Evolutionary conservation across 345 rosid genomes (phyloP), one percentile per base, ranked within the genome.

Genomic region (Boechera stricta): DNA sequence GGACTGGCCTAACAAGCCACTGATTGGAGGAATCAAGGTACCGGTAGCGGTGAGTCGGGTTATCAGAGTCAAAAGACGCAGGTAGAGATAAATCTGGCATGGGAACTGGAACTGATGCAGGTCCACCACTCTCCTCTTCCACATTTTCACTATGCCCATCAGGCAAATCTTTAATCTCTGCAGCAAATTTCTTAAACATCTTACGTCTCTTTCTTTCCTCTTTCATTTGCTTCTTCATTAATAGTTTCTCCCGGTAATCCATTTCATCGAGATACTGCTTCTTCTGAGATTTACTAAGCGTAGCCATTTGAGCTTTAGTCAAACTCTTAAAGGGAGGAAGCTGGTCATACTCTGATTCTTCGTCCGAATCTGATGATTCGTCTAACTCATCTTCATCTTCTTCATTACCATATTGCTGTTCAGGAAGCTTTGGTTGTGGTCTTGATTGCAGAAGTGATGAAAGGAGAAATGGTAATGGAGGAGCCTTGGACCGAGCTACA

Each of bases 1-100:
- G 80, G 76, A 93, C 98, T 39, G 99, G 98, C 88, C 99, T 86
- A 32, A 96, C 91, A 13, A 95, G 91, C 99, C 99, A 95, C 29
- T 86, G 97, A 79, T 82, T 95, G 60, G 89, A 77, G 69, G 87
- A 81, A 82, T 95, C 99, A 41, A 95, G 96, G 78, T 78, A 87
- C 6, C 99, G 97, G 73, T 86, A 95, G 18, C 98, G 89, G 72
- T 95, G 99, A 44, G 98, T 90, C 39, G 99, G 99, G 74, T 93
- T 91, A 81, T 90, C 93, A 74, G 99, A 91, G 82, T 90, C 98
- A 68, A 95, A 95, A 16, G 99, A 91, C 36, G 92, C 94, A 76
- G 99, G 99, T 56, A 95, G 75, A 11, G 93, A 88, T 69, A 93
- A 77, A 87, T 95, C 99, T 5, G 99, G 99, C 91, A 96, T 82